phyloP scores from a whole-genome alignment of 208 protist genomes.

The Leishmania turanica region DNA sequence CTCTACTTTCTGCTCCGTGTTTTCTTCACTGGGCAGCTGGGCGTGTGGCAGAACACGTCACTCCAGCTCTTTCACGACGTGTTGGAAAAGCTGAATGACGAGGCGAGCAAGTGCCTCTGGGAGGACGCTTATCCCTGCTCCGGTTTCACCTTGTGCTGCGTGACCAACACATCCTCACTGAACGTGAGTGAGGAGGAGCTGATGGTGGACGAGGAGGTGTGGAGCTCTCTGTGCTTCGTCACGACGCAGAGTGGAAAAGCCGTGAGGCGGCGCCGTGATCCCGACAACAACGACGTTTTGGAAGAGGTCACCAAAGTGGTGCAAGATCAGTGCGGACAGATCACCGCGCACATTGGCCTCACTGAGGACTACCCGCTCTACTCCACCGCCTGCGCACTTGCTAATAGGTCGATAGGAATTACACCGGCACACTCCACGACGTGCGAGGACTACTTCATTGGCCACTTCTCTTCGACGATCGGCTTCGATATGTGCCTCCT shows the following conservation, averaged over 20 bases:
- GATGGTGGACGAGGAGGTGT: background rate
- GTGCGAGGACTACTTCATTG: constrained; percentile 32
- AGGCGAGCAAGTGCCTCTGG: constrained; percentile 21
- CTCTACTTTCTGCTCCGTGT: constrained; percentile 5
- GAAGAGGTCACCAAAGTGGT: constrained; percentile 8
- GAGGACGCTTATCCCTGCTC: constrained; percentile 36
- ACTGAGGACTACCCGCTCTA: background rate
- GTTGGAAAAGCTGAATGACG: background rate
- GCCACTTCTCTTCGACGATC: constrained; percentile 19
- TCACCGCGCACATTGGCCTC: background rate
- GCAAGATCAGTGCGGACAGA: constrained; percentile 8
- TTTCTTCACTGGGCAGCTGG: background rate
- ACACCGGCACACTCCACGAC: background rate
- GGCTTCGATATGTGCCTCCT: constrained; percentile 22
- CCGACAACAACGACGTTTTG: background rate
- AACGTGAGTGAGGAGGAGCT: background rate
- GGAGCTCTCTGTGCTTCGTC: constrained; percentile 33
- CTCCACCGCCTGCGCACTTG: constrained; percentile 6
- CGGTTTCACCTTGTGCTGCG: constrained; percentile 40
- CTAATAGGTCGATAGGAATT: background rate
- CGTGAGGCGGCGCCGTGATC: background rate
- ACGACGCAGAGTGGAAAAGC: constrained; percentile 19
- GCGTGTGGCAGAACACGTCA: background rate
- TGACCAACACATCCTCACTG: constrained; percentile 38
- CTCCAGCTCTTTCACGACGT: background rate